Conservation (phyloP, 1,284 basidiomycete species). For the Phellopilus nigrolimitatus region DNA sequence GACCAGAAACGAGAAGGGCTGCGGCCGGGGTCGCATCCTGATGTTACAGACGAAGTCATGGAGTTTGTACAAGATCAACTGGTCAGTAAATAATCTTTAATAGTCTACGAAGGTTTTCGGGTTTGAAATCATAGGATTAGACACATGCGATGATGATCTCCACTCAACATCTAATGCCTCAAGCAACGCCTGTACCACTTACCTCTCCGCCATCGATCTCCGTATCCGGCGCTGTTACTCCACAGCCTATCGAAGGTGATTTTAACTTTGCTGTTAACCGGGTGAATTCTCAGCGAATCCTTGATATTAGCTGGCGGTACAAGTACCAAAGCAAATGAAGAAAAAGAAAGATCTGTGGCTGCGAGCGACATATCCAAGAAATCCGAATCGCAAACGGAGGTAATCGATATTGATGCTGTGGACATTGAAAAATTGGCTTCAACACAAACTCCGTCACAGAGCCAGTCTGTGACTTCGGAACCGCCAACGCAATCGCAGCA, state of each 20-base stretch:
- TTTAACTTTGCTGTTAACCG: too few relatives aligned
- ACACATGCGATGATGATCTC: slow-evolving; percentile 84
- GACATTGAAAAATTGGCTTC: slow-evolving; percentile 2
- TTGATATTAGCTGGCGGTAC: not conserved
- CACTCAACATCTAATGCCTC: slow-evolving; percentile 74
- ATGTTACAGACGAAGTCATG: slow-evolving; percentile 70
- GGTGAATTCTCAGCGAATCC: not conserved
- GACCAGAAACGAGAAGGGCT: slow-evolving; percentile 64
- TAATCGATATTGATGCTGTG: slow-evolving; percentile 8
- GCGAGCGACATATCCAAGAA: slow-evolving; percentile 2
- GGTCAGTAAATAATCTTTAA: slow-evolving; percentile 36
- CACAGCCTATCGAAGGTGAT: slow-evolving; percentile 9
- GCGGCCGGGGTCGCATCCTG: slow-evolving; percentile 42
- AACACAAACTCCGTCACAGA: not conserved
- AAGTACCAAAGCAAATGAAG: slow-evolving; percentile 1
- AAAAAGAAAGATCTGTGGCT: not conserved
- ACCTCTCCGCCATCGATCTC: slow-evolving; percentile 2
- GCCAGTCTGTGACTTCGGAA: not conserved
- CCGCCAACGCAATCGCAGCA: not conserved
- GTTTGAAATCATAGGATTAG: slow-evolving; percentile 33
- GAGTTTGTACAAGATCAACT: slow-evolving; percentile 59
- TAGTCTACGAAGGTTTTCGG: slow-evolving; percentile 9
- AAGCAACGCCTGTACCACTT: slow-evolving; percentile 21
- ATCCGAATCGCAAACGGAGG: slow-evolving; percentile 7
- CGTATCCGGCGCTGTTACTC: slow-evolving; percentile 14